These are phyloP conservation scores for Pascua guehoae DNA, from an alignment of 1,284 basidiomycete genomes.

Conservation along the genomic window DNA sequence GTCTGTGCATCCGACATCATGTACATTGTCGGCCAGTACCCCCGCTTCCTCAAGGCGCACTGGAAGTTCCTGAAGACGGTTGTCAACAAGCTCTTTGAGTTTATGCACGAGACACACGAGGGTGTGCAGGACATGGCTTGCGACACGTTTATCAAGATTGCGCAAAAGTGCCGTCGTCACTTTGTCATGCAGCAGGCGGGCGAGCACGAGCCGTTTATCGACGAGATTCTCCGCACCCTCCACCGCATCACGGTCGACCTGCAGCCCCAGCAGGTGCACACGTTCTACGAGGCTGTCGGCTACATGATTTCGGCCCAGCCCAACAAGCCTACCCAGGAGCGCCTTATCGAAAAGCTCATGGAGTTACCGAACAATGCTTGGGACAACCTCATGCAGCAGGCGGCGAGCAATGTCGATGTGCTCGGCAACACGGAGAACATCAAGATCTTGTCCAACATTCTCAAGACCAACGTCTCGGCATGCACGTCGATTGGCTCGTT, in stretches of 20 bases:
- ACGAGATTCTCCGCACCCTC: slow-evolving; percentile 89
- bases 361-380: slow-evolving; percentile 96
- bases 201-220: slow-evolving; percentile 96
- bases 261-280: slow-evolving; percentile 91
- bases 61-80: slow-evolving; percentile 99
- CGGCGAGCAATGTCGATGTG: slow-evolving; percentile 88
- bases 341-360: slow-evolving; percentile 92
- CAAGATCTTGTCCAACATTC: slow-evolving; percentile 93
- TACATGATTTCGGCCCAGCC: slow-evolving; percentile 99
- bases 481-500: slow-evolving; percentile 96
- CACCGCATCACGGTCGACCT: slow-evolving; percentile 95
- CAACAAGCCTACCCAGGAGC: slow-evolving; percentile 94
- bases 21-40: slow-evolving; percentile 99
- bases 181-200: slow-evolving; percentile 99
- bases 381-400: slow-evolving; percentile 97
- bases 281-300: slow-evolving; percentile 96
- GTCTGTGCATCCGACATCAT: slow-evolving; percentile 99
- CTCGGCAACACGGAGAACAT: slow-evolving; percentile 89
- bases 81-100: slow-evolving; percentile 99
- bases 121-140: slow-evolving; percentile 99
- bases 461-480: slow-evolving; percentile 98
- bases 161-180: slow-evolving; percentile 95
- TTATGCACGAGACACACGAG: slow-evolving; percentile 99
- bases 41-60: slow-evolving; percentile 98
- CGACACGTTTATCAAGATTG: slow-evolving; percentile 99